Conservation (phyloP, 805 yeast species). For the Ogataea populi-albae region DNA sequence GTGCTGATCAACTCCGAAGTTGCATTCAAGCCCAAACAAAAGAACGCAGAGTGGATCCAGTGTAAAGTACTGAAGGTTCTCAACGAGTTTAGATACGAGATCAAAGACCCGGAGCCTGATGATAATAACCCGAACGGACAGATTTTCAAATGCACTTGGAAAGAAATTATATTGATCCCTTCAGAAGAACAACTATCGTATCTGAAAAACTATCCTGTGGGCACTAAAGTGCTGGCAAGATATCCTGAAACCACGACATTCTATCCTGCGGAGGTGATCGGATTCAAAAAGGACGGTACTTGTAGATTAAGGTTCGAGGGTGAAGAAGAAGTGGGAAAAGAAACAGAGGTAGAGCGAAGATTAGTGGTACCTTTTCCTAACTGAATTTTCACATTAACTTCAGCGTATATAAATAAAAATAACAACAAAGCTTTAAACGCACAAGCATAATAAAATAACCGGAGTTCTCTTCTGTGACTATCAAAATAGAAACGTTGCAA, state of each 20-base stretch:
- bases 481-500: too few relatives aligned
- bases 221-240: conserved; percentile 82
- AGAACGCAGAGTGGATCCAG: conserved; percentile 91
- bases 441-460: too few relatives aligned
- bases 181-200: conserved; percentile 31
- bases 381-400: background rate
- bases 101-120: conserved; percentile 98
- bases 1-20: conserved; percentile 73
- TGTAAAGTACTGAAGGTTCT: conserved; percentile 78
- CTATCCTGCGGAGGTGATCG: conserved; percentile 89
- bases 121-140: conserved; percentile 88
- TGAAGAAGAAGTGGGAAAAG: conserved; percentile 94
- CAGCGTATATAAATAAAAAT: conserved; percentile 1
- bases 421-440: background rate
- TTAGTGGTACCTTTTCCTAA: conserved; percentile 69
- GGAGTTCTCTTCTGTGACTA: too few relatives aligned
- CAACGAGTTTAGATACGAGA: conserved; percentile 58
- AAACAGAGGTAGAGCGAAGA: conserved; percentile 85
- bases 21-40: conserved; percentile 73
- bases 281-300: conserved; percentile 67
- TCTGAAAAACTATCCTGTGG: conserved; percentile 60
- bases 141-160: conserved; percentile 75
- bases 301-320: conserved; percentile 89
- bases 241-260: conserved; percentile 98
- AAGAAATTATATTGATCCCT: conserved; percentile 75